Base-by-base conservation (phyloP, 2,329 filamentous ascomycete species). In the Didymosphaeria variabile region DNA sequence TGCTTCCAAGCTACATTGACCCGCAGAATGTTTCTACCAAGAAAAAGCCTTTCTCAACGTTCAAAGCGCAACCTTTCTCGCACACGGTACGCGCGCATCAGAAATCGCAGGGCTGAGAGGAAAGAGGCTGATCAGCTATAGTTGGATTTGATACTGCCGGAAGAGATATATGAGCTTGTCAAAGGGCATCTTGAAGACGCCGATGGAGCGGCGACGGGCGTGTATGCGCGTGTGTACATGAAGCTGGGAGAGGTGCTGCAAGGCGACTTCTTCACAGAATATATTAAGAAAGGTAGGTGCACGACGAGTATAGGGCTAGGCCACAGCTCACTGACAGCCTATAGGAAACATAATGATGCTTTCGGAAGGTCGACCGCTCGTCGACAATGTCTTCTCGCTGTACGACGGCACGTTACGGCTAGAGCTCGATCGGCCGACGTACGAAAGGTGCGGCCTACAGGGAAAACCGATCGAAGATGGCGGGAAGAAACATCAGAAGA, bases 341-440 rank as follows among this genome's bases (percentile, higher is more conserved):
- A 2, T 61, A 93, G 92, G 92, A 5, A 89, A 93, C 72, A 82
- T 96, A 52, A 78, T 92, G 67, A 92, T 98, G 90, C 84, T 97
- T 2, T 97, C 94, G 0, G 87, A 94, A 76, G 93, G 93, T 13
- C 85, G 86, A 34, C 81, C 85, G 8, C 89, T 88, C 2, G 84
- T 89, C 2, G 90, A 94, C 70, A 91, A 91, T 68, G 83, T 90
- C 2, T 94, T 92, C 74, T 86, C 86, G 0, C 79, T 98, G 1
- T 84, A 81, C 59, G 86, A 92, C 67, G 92, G 92, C 0, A 80
- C 86, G 0, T 82, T 99, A 36, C 87, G 85, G 4, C 84, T 99
- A 69, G 91, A 92, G 68, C 83, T 98, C 29, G 90, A 93, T 65
- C 93, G 90, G 67, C 88, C 93, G 57, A 88, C 87, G 0, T 97